These are phyloP conservation scores for Rhododendron henanense DNA, from an alignment of 148 eudicot species.

Conservation along the genomic window DNA sequence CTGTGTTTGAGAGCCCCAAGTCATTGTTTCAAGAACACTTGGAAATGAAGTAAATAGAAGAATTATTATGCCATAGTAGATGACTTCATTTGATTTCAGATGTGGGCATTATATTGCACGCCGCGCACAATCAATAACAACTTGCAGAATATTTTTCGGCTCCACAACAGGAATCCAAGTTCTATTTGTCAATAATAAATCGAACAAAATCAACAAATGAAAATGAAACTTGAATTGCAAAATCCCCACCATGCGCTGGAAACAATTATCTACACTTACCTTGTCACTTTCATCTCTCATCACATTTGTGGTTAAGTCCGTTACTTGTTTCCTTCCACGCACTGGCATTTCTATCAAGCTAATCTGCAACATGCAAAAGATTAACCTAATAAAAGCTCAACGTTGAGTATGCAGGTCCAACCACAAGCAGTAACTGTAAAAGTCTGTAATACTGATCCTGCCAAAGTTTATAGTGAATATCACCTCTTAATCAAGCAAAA, in stretches of 20 bases:
- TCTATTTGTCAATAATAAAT: neutral
- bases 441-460: neutral
- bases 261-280: slow-evolving; percentile 32
- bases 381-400: slow-evolving; percentile 9
- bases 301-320: slow-evolving; percentile 63
- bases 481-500: neutral
- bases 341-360: slow-evolving; percentile 83
- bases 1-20: neutral
- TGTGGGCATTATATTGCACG: neutral
- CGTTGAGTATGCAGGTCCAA: slow-evolving; percentile 5
- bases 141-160: neutral
- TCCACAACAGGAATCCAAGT: neutral
- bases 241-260: neutral
- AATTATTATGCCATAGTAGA: neutral
- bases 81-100: neutral
- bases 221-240: neutral
- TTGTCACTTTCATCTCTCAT: slow-evolving; percentile 88
- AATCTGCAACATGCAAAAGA: slow-evolving; percentile 51
- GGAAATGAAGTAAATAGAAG: neutral
- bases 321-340: slow-evolving; percentile 48
- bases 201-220: neutral
- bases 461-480: neutral
- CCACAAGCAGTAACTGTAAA: neutral
- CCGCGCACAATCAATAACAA: neutral
- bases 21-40: neutral